Base-by-base conservation (phyloP, 257 asterid genomes). In the Anisodus acutangulus region DNA sequence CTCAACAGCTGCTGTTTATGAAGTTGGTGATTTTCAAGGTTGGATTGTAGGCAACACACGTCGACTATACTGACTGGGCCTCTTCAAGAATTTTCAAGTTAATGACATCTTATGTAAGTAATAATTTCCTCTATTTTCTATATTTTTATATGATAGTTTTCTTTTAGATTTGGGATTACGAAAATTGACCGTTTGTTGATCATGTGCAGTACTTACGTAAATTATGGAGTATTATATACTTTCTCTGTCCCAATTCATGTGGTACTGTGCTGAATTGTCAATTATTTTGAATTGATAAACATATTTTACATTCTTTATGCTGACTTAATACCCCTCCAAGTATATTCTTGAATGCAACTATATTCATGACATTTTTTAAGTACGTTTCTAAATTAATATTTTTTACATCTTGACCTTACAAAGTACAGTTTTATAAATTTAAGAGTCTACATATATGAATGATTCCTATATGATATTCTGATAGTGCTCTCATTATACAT, bases 11-110 rank as follows among this genome's bases (percentile, higher is more conserved):
- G 45, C 4, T 59, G 76, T 81, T 9, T 35, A 62, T 62, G 59
- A 81, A 6, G 78, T 62, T 41, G 84, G 84, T 37, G 62, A 81
- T 60, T 81, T 76, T 53, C 4, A 62, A n/a, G 84, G 78, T 62
- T 81, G 84, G 62, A 62, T 41, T 45, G 9, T 53, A 41, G 69
- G 69, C 58, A 68, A 68, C 16, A 22, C 26, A 22, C 26, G 53
- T 68, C 4, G 78, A 81, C 51, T 81, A 62, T 8, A 81, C 9
- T 41, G 7, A 43, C 10, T 81, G 49, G 84, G 78, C 62, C 3
- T 66, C 60, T n/a, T 19, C 76, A 3, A 81, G 78, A 63, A 22
- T 12, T 45, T 81, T 68, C 84, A 81, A 22, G 84, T 63, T 81
- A 68, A 54, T 62, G 84, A 62, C 84, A 54, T 43, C 78, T 5